Conservation (phyloP, 176 grass and related monocot genomes). For the Chrysopogon serrulatus region DNA sequence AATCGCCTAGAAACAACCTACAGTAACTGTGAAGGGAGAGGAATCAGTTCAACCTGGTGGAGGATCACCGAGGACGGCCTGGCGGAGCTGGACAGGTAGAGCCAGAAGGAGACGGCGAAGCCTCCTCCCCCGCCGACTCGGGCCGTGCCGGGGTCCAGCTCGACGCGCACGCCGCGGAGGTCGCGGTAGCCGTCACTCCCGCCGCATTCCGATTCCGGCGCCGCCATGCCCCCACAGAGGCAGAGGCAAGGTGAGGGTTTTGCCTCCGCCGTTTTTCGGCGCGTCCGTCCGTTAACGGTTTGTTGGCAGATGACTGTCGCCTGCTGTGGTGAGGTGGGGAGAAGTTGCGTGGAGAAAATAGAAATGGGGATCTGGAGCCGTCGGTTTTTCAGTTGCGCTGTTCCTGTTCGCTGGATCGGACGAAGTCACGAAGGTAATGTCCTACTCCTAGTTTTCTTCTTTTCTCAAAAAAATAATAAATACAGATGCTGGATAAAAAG, state of each 20-base stretch:
- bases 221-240: conserved; percentile 9
- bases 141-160: conserved; percentile 8
- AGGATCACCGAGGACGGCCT: conserved; percentile 72
- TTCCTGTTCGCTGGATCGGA: neutral
- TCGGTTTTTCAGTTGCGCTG: neutral
- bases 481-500: too few relatives aligned
- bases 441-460: too few relatives aligned
- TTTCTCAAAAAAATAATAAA: too few relatives aligned
- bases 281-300: conserved; percentile 9
- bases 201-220: conserved; percentile 38
- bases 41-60: conserved; percentile 57
- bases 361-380: neutral
- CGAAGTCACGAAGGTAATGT: too few relatives aligned
- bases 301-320: neutral
- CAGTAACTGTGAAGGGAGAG: neutral
- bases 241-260: conserved; percentile 13
- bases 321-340: neutral
- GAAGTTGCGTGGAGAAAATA: neutral
- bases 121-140: conserved; percentile 25
- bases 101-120: conserved; percentile 76
- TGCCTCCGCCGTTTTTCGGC: neutral
- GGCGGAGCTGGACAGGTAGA: conserved; percentile 68
- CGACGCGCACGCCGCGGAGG: conserved; percentile 34
- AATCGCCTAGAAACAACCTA: neutral
- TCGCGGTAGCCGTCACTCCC: conserved; percentile 16